Conservation (phyloP, 1,139 yeast genomes). For the Sugiyamaella novakii region DNA sequence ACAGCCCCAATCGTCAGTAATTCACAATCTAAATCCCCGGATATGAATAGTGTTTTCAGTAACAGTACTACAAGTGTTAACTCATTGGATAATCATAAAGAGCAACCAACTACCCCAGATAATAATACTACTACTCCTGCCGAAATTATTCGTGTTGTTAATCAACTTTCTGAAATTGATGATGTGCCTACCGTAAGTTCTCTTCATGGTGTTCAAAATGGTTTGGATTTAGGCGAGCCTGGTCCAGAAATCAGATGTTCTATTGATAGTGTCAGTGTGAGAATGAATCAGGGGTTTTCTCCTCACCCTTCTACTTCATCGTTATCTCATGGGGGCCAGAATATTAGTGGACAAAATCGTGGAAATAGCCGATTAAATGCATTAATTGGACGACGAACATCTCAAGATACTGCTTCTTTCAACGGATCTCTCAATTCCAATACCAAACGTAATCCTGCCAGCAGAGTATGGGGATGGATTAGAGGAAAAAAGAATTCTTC, state of each 20-base stretch:
- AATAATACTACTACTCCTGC: conserved; percentile 10
- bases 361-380: conserved; percentile 14
- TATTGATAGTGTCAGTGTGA: conserved; percentile 19
- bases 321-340: neutral
- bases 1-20: neutral
- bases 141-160: conserved; percentile 12
- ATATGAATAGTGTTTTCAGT: conserved; percentile 14
- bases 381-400: conserved; percentile 15
- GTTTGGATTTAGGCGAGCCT: conserved; percentile 36
- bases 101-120: too few species aligned
- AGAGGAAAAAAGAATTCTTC: conserved; percentile 21
- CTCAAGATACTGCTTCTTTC: conserved; percentile 17
- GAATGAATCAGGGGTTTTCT: conserved; percentile 4
- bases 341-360: conserved; percentile 2
- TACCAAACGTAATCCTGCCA: conserved; percentile 19
- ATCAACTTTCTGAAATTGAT: conserved; percentile 16
- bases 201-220: conserved; percentile 1
- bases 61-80: conserved; percentile 12
- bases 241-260: conserved; percentile 36
- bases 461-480: conserved; percentile 34
- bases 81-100: neutral
- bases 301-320: conserved; percentile 10
- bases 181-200: conserved; percentile 16
- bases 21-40: conserved; percentile 8
- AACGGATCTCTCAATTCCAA: conserved; percentile 2